These are phyloP conservation scores for Talaromyces funiculosus DNA, from an alignment of 2,329 filamentous ascomycete genomes.

Conservation along the genomic window DNA sequence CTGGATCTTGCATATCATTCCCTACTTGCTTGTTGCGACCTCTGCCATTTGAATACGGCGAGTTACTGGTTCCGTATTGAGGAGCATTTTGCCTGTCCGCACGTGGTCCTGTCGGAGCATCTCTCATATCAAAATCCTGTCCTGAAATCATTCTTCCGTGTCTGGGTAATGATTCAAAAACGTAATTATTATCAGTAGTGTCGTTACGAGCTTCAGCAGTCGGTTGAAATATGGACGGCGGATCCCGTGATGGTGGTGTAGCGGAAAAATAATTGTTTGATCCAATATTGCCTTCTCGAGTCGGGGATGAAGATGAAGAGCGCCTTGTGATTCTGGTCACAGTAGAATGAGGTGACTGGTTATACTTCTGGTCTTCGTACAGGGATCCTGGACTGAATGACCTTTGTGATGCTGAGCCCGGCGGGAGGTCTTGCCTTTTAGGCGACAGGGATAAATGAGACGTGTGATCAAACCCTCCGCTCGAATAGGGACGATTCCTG, in stretches of 20 bases:
- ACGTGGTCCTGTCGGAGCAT: slow-evolving; percentile 36
- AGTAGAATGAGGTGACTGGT: slow-evolving; percentile 31
- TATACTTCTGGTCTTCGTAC: slow-evolving; percentile 27
- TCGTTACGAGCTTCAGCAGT: slow-evolving; percentile 26
- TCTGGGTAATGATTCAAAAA: slow-evolving; percentile 29
- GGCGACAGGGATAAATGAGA: slow-evolving; percentile 11
- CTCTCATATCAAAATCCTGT: slow-evolving; percentile 26
- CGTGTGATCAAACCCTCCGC: slow-evolving; percentile 20
- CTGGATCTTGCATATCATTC: slow-evolving; percentile 42
- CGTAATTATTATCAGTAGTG: slow-evolving; percentile 27
- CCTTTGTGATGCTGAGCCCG: slow-evolving; percentile 14
- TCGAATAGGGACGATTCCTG: slow-evolving; percentile 27
- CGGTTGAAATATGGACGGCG: slow-evolving; percentile 31
- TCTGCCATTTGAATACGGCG: slow-evolving; percentile 53
- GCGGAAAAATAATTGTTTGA: slow-evolving; percentile 25
- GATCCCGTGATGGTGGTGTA: slow-evolving; percentile 23
- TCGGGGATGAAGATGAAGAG: slow-evolving; percentile 21
- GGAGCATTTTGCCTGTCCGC: slow-evolving; percentile 51
- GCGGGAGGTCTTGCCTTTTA: no score
- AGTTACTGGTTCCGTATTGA: slow-evolving; percentile 55
- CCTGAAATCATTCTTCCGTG: slow-evolving; percentile 30
- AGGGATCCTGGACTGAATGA: slow-evolving; percentile 24
- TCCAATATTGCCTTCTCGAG: slow-evolving; percentile 22
- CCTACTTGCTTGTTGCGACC: slow-evolving; percentile 45
- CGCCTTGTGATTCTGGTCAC: slow-evolving; percentile 30